Conservation (phyloP, 2,329 filamentous ascomycete genomes). For the Fusarium verrucosum region DNA sequence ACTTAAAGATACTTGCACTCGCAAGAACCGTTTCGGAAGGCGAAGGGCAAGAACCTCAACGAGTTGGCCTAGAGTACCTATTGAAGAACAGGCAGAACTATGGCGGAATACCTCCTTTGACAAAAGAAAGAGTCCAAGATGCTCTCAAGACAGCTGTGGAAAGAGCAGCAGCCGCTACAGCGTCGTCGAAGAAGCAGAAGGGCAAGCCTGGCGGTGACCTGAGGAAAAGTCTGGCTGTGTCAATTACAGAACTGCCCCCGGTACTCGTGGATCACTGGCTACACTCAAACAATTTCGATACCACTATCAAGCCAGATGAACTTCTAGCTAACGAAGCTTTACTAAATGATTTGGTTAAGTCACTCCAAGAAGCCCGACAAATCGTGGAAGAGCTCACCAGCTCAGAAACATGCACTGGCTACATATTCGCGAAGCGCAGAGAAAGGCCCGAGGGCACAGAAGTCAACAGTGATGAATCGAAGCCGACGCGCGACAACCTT, state of each 20-base stretch:
- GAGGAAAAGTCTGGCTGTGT: slow-evolving; percentile 81
- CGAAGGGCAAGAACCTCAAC: slow-evolving; percentile 83
- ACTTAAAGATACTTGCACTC: slow-evolving; percentile 83
- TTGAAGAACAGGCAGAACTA: slow-evolving; percentile 87
- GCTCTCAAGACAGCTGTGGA: slow-evolving; percentile 74
- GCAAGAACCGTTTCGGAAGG: slow-evolving; percentile 82
- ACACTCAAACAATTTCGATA: slow-evolving; percentile 73
- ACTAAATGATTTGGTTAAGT: slow-evolving; percentile 72
- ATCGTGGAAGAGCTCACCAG: slow-evolving; percentile 75
- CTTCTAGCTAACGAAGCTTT: slow-evolving; percentile 73
- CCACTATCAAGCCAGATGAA: slow-evolving; percentile 70
- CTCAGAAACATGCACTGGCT: slow-evolving; percentile 75
- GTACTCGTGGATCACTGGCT: slow-evolving; percentile 89
- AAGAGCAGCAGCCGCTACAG: slow-evolving; percentile 60
- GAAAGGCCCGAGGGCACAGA: slow-evolving; percentile 37
- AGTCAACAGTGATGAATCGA: slow-evolving; percentile 48
- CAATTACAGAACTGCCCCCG: slow-evolving; percentile 89
- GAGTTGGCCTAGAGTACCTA: slow-evolving; percentile 80
- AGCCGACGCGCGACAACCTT: slow-evolving; percentile 57
- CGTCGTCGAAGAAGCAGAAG: slow-evolving; percentile 70
- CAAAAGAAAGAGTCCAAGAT: slow-evolving; percentile 73
- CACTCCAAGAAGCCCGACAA: slow-evolving; percentile 74
- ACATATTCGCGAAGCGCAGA: slow-evolving; percentile 81
- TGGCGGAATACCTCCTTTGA: slow-evolving; percentile 76
- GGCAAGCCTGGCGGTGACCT: slow-evolving; percentile 79